Base-by-base conservation (phyloP, 1,284 basidiomycete genomes). In the Anthracocystis setariae region DNA sequence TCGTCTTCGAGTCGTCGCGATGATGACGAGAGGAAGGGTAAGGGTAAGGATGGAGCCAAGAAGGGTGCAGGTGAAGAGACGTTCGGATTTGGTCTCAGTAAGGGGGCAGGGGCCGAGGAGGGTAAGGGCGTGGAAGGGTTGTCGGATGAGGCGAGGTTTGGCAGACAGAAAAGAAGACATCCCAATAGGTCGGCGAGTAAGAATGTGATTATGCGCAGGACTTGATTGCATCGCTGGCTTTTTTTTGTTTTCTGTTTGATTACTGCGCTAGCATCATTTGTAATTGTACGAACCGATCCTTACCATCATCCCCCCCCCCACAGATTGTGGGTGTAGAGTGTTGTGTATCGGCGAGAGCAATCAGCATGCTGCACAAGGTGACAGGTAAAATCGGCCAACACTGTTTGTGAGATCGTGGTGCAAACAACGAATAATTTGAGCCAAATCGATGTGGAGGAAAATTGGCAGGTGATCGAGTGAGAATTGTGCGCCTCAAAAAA, bases 91-190 rank as follows among this genome's bases (percentile, higher is more conserved):
- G 81, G 80, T 24, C 70, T 81, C 25, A 77, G 73, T 40, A 80
- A 79, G 46, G 82, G 82, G 8, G 78, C 79, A 0, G 76, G 77
- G 23, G 66, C 74, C 40, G 78, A 69, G 18, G 53, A 83, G 60
- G 69, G 82, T 63, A 77, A 79, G 40, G 72, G 86, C 83, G 63
- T 95, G 93, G 83, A 94, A 90, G 46, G 90, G 88, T 45, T 93
- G 91, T 25, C 86, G 93, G 89, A 93, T 93, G 86, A 90, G 87
- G 81, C 92, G 4, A 49, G 79, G 8, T 78, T 74, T 43, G 82
- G 82, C 17, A 58, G 82, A 5, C 76, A 69, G 42, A 72, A 73
- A 48, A 47, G 79, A 3, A 48, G 81, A 39, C 66, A 71, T 24
- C 72, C 77, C 7, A 68, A 73, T 37, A 70, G 81, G 29, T 79